Evolutionary conservation across 2,329 filamentous ascomycete species (phyloP), one percentile per base, ranked within the genome.

Genomic region (Emericellopsis atlantica): DNA sequence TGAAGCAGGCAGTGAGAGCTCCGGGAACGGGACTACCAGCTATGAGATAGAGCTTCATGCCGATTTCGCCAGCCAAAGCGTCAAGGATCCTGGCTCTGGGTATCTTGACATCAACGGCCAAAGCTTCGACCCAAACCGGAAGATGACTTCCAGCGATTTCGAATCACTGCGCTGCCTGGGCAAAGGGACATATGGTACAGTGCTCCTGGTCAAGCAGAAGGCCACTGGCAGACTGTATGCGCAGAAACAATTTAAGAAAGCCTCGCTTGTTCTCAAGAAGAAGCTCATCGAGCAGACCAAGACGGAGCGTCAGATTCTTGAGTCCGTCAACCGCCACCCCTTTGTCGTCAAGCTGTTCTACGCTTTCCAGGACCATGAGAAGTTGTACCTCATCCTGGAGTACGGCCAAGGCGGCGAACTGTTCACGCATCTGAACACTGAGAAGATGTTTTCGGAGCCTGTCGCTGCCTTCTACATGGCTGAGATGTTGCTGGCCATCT

Each of bases 301-400:
- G 70, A 96, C 90, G 2, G 92, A 98, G 66, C 84, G 92, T 39
- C 81, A 82, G 52, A 95, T 98, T 41, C 72, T 98, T 40, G 92
- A 98, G 66, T 93, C 85, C 44, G 86, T 98, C 60, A 96, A 93
- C 61, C 77, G 89, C 29, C 92, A 98, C 59, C 90, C 92, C 0
- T 98, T 98, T 57, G 89, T 98, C 37, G 92, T 98, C 48, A 96
- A 96, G 64, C 74, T 98, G 15, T 98, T 85, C 64, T 98, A 98
- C 54, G 92, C 92, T 18, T 98, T 98, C 62, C 92, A 98, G 62
- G 92, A 98, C 55, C 87, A 88, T 50, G 89, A 95, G 67, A 95
- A 95, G 65, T 77, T 98, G 29, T 98, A 98, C 57, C 70, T 98
- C 36, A 96, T 98, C 49, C 76, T 98, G 21, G 90, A 98, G 64